Percentiles rank a stretch among this genome's conserved stretches.
Evolutionary conservation across 1,284 basidiomycete genomes (phyloP).

Genomic region (Sparassis latifolia): DNA sequence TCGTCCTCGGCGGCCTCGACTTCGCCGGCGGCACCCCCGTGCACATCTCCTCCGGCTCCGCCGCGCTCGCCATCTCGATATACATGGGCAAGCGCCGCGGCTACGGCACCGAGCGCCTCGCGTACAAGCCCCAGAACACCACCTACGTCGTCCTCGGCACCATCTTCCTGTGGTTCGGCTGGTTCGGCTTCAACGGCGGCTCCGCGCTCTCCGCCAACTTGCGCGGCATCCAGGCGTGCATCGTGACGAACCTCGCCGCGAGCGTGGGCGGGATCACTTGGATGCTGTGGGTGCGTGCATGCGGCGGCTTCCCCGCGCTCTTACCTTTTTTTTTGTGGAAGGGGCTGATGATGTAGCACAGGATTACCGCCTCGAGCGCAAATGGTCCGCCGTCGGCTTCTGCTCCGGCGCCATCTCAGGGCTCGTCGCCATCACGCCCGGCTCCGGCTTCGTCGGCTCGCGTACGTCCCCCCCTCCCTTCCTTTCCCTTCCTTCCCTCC

Average conservation of each 20-base stretch:
- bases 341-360: slow-evolving; percentile 19
- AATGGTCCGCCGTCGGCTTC: slow-evolving; percentile 93
- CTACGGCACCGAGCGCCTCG: slow-evolving; percentile 87
- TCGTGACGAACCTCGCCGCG: slow-evolving; percentile 89
- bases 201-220: slow-evolving; percentile 83
- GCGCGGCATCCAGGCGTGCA: slow-evolving; percentile 83
- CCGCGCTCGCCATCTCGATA: slow-evolving; percentile 86
- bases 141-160: slow-evolving; percentile 91
- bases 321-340: background rate
- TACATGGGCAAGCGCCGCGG: slow-evolving; percentile 90
- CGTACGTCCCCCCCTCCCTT: slow-evolving; percentile 34
- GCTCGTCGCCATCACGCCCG: slow-evolving; percentile 90
- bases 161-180: slow-evolving; percentile 96
- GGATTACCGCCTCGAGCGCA: slow-evolving; percentile 89
- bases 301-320: slow-evolving; percentile 20
- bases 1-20: slow-evolving; percentile 75
- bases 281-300: slow-evolving; percentile 70
- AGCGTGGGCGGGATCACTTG: slow-evolving; percentile 87
- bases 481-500: background rate
- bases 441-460: slow-evolving; percentile 82
- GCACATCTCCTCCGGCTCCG: slow-evolving; percentile 88
- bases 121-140: slow-evolving; percentile 86
- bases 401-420: slow-evolving; percentile 93
- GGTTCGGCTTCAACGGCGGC: slow-evolving; percentile 92
- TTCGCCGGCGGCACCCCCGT: slow-evolving; percentile 97